phyloP scores from a whole-genome alignment of 73 alveolate genomes.

The Durusdinium trenchii region DNA sequence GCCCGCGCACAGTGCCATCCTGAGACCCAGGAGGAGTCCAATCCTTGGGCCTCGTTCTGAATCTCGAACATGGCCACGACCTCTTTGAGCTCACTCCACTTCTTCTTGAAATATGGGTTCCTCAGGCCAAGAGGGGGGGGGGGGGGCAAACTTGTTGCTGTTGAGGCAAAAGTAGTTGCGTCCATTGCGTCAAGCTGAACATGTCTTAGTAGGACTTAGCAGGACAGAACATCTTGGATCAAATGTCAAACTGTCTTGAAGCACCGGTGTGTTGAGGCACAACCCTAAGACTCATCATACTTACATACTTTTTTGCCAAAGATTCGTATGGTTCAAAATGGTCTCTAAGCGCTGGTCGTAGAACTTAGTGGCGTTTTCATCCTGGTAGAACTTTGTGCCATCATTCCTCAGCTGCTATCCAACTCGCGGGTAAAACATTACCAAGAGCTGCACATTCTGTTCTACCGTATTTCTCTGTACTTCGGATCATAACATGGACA shows the following conservation, averaged over 20 bases:
- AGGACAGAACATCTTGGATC: too few relatives aligned
- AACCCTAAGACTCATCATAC: too few relatives aligned
- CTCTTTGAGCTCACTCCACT: constrained; percentile 40
- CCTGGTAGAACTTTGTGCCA: constrained; percentile 28
- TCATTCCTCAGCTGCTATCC: constrained; percentile 45
- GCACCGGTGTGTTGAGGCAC: too few relatives aligned
- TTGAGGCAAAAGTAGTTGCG: too few relatives aligned
- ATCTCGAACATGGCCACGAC: constrained; percentile 44
- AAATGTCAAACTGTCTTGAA: too few relatives aligned
- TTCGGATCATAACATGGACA: too few relatives aligned
- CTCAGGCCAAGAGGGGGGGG: too few relatives aligned
- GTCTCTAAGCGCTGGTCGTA: constrained; percentile 35
- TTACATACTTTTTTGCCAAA: neutral
- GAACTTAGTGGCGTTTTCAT: neutral
- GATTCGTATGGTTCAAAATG: constrained; percentile 29
- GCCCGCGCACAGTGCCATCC: constrained; percentile 45
- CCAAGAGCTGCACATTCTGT: too few relatives aligned
- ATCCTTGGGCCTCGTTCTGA: constrained; percentile 62
- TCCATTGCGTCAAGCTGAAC: too few relatives aligned
- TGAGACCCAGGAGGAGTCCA: constrained; percentile 5
- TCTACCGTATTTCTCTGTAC: too few relatives aligned
- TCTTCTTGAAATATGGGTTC: constrained; percentile 1
- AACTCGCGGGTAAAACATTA: neutral
- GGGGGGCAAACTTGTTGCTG: too few relatives aligned
- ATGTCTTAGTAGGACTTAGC: too few relatives aligned